These are phyloP conservation scores for Capsaspora owczarzaki DNA, from an alignment of 78 protist genomes.

Conservation along the genomic window DNA sequence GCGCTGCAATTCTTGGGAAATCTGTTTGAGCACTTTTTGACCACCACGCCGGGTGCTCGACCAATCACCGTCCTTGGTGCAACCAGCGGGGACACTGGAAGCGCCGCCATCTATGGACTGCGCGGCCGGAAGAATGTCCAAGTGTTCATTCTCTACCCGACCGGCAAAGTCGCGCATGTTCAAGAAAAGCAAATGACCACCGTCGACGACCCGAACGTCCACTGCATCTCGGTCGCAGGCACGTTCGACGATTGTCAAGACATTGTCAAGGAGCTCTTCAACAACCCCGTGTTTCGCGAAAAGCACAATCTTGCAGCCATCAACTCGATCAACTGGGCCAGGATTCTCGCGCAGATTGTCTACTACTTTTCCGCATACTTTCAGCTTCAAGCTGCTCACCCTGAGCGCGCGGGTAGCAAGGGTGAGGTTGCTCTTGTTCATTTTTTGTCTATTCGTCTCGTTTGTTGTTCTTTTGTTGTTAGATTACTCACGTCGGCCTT, in stretches of 20 bases:
- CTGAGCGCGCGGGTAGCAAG: background rate
- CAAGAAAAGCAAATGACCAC: conserved; percentile 55
- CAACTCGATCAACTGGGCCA: conserved; percentile 61
- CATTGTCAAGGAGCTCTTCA: conserved; percentile 47
- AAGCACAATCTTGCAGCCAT: conserved; percentile 35
- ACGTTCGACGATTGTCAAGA: conserved; percentile 50
- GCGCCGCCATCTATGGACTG: conserved; percentile 61
- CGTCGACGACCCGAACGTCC: conserved; percentile 50
- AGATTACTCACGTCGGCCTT: too few relatives aligned
- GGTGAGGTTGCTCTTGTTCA: too few relatives aligned
- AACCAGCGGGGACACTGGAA: conserved; percentile 77
- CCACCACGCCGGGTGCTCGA: background rate
- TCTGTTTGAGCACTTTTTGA: conserved; percentile 45
- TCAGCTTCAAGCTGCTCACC: background rate
- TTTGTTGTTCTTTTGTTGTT: too few relatives aligned
- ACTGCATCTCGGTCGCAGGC: conserved; percentile 42
- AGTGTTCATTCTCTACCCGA: conserved; percentile 60
- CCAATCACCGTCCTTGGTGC: conserved; percentile 62
- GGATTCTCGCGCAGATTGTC: conserved; percentile 52
- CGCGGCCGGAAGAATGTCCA: conserved; percentile 38
- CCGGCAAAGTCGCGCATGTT: conserved; percentile 38
- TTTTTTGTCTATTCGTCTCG: too few relatives aligned
- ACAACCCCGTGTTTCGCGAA: conserved; percentile 26
- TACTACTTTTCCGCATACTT: conserved; percentile 48
- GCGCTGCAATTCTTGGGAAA: conserved; percentile 67